phyloP scores from a whole-genome alignment of 2,329 filamentous ascomycete species.

The Zasmidium citrigriseum region DNA sequence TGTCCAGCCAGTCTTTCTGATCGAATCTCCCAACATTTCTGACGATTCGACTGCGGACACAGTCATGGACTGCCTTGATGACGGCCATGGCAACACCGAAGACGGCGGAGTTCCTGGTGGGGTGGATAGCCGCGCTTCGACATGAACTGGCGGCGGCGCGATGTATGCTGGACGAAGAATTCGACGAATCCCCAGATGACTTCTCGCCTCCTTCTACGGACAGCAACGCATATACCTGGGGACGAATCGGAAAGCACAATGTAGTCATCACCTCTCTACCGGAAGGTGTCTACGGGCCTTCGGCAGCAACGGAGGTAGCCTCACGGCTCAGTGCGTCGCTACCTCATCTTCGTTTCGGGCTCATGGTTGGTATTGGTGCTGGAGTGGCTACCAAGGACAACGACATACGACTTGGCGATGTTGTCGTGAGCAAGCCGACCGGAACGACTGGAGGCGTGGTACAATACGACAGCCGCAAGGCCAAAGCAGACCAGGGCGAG shows the following conservation, averaged over 20 bases:
- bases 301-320: slow-evolving; percentile 19
- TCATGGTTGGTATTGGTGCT: slow-evolving; percentile 13
- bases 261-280: slow-evolving; percentile 27
- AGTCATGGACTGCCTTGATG: too few species aligned
- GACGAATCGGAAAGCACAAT: slow-evolving; percentile 25
- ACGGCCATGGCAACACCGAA: too few species aligned
- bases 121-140: background rate
- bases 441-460: slow-evolving; percentile 23
- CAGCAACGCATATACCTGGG: slow-evolving; percentile 18
- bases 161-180: background rate
- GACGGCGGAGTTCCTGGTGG: too few species aligned
- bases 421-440: slow-evolving; percentile 28
- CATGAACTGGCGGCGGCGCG: background rate
- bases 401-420: slow-evolving; percentile 33
- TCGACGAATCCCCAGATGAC: background rate
- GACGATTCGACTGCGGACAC: too few species aligned
- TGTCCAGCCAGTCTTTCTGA: too few species aligned
- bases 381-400: background rate
- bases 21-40: too few species aligned
- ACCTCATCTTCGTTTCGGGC: slow-evolving; percentile 11
- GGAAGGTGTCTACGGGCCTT: slow-evolving; percentile 17
- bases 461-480: slow-evolving; percentile 30
- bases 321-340: slow-evolving; percentile 7
- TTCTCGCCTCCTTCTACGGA: background rate
- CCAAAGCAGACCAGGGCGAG: background rate